Base-by-base conservation (phyloP, 1,284 basidiomycete species). In the Naganishia sp. region DNA sequence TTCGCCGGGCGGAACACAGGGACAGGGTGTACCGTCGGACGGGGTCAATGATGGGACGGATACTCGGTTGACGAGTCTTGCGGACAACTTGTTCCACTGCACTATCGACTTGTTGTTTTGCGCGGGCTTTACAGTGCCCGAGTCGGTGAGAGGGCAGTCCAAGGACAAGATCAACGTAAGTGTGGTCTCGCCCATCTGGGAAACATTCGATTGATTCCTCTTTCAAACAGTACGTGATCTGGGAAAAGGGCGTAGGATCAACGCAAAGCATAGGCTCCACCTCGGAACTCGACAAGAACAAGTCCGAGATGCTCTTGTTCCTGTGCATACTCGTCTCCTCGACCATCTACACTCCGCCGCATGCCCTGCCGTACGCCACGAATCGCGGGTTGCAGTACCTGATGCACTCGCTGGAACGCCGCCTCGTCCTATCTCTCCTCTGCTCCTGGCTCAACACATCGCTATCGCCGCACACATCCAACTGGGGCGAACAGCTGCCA, bases 391-490 rank as follows among this genome's bases (percentile, higher is more conserved):
- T 90, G n/a, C 83, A 89, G 25, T 85, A 89, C 75, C 82, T 89
- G 65, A 88, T 91, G 13, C 88, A 92, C 76, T 85, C 86, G 71
- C 86, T 88, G 50, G 87, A 89, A 68, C 84, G 91, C 39, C 85
- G 90, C 54, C 85, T 92, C 70, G 87, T 94, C 16, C 83, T 97
- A 55, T 92, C 92, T 1, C 81, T 96, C 15, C 81, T 97, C 6
- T 97, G 94, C 77, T 95, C 93, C 10, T 81, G 94, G 55, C 82
- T 97, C 68, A 97, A 97, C 77, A 94, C 90, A 6, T 86, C 87
- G 16, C 86, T 96, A 82, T 87, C 80, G 82, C 87, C 28, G 85
- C 55, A 70, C 11, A 63, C 68, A 2, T 48, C 65, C 21, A 70
- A 72, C 23, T 69, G 73, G 11, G 68, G 71, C 7, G 72, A 72